Evolutionary conservation across 495 filamentous ascomycete genomes (phyloP).

Genomic region (Evernia prunastri): DNA sequence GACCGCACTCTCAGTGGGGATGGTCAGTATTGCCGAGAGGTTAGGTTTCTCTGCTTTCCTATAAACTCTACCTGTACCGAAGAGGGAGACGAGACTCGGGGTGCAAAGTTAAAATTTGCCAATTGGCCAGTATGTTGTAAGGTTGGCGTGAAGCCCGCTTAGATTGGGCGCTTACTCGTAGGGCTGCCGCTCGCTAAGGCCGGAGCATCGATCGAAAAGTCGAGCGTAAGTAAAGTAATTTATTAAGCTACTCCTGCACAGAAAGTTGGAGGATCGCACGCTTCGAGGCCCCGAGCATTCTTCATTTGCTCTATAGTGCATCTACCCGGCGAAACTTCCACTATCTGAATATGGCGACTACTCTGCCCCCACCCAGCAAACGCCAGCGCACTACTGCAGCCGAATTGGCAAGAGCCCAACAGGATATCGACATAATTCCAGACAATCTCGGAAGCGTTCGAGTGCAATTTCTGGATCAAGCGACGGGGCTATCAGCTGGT

Average conservation of each 20-base stretch:
- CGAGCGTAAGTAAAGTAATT: too few relatives aligned
- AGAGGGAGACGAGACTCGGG: neutral
- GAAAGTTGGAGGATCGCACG: too few relatives aligned
- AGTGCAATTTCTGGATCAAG: conserved; percentile 81
- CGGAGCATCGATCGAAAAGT: too few relatives aligned
- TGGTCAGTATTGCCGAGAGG: too few relatives aligned
- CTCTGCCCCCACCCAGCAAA: conserved; percentile 85
- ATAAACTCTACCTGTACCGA: too few relatives aligned
- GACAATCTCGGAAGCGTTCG: conserved; percentile 71
- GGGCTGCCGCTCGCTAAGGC: neutral
- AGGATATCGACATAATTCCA: conserved; percentile 66
- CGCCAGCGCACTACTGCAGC: conserved; percentile 71
- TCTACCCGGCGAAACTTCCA: neutral
- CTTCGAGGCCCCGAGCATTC: too few relatives aligned
- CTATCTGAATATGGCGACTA: conserved; percentile 65
- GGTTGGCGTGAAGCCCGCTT: neutral
- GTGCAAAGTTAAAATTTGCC: neutral
- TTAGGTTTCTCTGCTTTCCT: too few relatives aligned
- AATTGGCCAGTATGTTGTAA: too few relatives aligned
- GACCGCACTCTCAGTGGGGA: too few relatives aligned
- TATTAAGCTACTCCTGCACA: too few relatives aligned
- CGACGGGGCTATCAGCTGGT: conserved; percentile 59
- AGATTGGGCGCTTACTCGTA: neutral
- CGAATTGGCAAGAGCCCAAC: conserved; percentile 65
- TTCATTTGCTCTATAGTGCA: too few relatives aligned